Conservation (phyloP, 768 basidiomycete species). For the Nevesoporus exiguus region DNA sequence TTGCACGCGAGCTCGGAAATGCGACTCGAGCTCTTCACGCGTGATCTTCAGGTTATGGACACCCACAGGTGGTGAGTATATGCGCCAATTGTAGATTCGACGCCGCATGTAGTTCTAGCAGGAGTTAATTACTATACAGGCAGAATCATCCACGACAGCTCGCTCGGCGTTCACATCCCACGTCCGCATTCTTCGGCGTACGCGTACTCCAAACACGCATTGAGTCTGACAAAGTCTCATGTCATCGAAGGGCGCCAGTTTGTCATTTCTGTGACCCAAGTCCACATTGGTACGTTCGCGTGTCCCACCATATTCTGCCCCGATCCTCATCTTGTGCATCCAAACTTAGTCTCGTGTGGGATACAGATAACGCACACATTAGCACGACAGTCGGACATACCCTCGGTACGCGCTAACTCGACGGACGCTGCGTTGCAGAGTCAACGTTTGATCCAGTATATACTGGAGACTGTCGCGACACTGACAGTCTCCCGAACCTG, state of each 20-base stretch:
- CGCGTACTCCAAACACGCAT: conserved; percentile 75
- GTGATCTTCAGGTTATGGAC: conserved; percentile 67
- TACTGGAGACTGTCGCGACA: conserved; percentile 69
- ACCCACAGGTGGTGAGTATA: conserved; percentile 60
- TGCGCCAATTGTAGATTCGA: not conserved
- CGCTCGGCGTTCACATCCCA: conserved; percentile 67
- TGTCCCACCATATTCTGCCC: not conserved
- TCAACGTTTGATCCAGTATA: conserved; percentile 68
- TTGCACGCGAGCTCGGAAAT: conserved; percentile 56
- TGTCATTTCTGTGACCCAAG: conserved; percentile 74
- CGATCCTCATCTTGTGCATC: not conserved
- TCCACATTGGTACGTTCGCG: conserved; percentile 64
- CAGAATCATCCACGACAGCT: conserved; percentile 85
- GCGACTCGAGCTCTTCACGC: conserved; percentile 56
- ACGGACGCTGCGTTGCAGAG: conserved; percentile 57
- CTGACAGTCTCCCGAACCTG: conserved; percentile 63
- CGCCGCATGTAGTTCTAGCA: not conserved
- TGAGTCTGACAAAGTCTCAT: conserved; percentile 72
- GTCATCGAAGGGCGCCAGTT: conserved; percentile 72
- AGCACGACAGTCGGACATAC: conserved; percentile 47
- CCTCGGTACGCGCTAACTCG: conserved; percentile 60
- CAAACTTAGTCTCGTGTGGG: not conserved
- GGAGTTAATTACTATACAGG: no score
- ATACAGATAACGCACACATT: conserved; percentile 67
- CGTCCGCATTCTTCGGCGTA: conserved; percentile 65